Evolutionary conservation across 768 basidiomycete species (phyloP).

Genomic region (Lepiota subincarnata): DNA sequence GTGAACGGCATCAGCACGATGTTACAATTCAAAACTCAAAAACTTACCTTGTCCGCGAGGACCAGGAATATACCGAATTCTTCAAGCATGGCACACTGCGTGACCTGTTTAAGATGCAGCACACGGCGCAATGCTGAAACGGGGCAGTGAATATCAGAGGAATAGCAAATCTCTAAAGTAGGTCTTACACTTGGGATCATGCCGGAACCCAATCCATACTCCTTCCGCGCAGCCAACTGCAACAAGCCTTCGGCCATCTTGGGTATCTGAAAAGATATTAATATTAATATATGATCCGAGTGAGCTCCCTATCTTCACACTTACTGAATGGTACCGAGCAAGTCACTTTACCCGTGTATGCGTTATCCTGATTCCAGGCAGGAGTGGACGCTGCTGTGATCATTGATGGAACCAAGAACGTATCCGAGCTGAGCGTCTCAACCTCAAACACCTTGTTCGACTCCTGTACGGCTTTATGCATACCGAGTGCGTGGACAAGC

Average conservation of each 20-base stretch:
- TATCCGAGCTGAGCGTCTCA: constrained; percentile 83
- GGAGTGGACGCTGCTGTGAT: constrained; percentile 40
- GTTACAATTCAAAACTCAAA: constrained; percentile 15
- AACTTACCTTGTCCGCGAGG: constrained; percentile 79
- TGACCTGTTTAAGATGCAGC: constrained; percentile 86
- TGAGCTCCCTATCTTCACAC: constrained; percentile 20
- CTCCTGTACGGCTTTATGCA: constrained; percentile 86
- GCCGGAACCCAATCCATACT: constrained; percentile 91
- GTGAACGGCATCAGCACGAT: background rate
- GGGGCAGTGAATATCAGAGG: constrained; percentile 28
- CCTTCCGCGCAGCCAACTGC: constrained; percentile 91
- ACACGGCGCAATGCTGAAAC: constrained; percentile 81
- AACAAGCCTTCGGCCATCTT: constrained; percentile 77
- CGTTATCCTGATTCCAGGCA: constrained; percentile 65
- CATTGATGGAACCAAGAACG: constrained; percentile 72
- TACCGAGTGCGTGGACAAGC: constrained; percentile 83
- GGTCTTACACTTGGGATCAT: constrained; percentile 74
- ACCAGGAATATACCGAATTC: constrained; percentile 98
- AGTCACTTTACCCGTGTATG: constrained; percentile 81
- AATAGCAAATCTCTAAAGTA: background rate
- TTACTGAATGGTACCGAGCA: constrained; percentile 90
- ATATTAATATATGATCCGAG: constrained; percentile 28
- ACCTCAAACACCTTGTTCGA: constrained; percentile 94
- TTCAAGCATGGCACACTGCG: constrained; percentile 91
- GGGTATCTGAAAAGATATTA: constrained; percentile 68